Conservation (phyloP, 139 green algal genomes). For the Auxenochlorella pyrenoidosa region DNA sequence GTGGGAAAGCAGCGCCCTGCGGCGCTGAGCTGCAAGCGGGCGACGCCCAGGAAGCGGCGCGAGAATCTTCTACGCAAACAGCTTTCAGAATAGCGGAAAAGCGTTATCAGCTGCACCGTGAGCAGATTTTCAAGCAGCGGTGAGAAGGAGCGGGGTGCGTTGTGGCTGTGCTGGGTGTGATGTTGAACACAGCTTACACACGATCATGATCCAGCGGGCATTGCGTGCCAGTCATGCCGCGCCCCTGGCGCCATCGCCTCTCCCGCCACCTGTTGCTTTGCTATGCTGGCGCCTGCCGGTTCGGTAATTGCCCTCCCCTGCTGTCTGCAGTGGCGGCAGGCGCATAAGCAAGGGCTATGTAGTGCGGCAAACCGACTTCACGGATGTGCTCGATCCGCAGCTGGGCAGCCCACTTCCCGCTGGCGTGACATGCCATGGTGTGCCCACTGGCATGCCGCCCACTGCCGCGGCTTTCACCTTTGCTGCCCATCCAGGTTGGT, state of each 20-base stretch:
- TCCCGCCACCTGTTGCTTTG: background rate
- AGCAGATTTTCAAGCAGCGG: background rate
- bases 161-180: too few relatives aligned
- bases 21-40: too few relatives aligned
- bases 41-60: background rate
- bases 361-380: constrained; percentile 52
- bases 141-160: background rate
- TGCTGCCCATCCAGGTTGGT: constrained; percentile 23
- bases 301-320: too few relatives aligned
- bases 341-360: constrained; percentile 33
- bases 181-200: too few relatives aligned
- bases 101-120: constrained; percentile 60
- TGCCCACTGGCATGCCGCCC: constrained; percentile 3
- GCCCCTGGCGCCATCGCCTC: background rate
- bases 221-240: background rate
- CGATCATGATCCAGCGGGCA: too few relatives aligned
- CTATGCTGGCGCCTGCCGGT: too few relatives aligned
- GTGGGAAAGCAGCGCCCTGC: too few relatives aligned
- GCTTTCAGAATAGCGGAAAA: constrained; percentile 73
- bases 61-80: background rate
- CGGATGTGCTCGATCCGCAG: constrained; percentile 58
- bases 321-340: constrained; percentile 47
- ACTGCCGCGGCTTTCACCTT: constrained; percentile 28
- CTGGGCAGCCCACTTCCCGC: background rate
- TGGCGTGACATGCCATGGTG: background rate